Evolutionary conservation across 192 early-diverging fungal species (phyloP).

Genomic region (Coemansia sp.): DNA sequence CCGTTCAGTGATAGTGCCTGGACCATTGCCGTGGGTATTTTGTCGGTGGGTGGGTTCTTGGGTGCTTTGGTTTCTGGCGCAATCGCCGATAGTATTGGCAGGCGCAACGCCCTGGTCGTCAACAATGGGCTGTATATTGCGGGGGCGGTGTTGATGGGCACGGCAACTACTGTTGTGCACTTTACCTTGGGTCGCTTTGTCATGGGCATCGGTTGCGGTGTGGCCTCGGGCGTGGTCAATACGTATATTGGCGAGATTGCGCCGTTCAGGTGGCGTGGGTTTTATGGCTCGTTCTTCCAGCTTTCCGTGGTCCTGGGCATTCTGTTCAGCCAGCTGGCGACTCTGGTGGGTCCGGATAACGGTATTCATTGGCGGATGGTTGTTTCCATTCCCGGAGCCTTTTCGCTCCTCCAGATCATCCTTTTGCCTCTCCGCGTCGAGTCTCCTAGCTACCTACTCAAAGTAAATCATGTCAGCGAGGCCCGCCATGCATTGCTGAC

Average conservation of each 20-base stretch:
- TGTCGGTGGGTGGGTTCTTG: slow-evolving; percentile 56
- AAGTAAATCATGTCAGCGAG: slow-evolving; percentile 53
- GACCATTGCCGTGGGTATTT: slow-evolving; percentile 49
- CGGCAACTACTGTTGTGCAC: slow-evolving; percentile 53
- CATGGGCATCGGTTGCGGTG: slow-evolving; percentile 63
- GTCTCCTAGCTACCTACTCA: slow-evolving; percentile 62
- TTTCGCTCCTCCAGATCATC: slow-evolving; percentile 55
- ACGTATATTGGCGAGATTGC: slow-evolving; percentile 71
- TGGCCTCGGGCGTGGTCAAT: slow-evolving; percentile 49
- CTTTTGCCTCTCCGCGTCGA: slow-evolving; percentile 60
- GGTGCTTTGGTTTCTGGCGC: slow-evolving; percentile 55
- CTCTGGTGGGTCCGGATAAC: slow-evolving; percentile 43
- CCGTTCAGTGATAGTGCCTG: slow-evolving; percentile 35
- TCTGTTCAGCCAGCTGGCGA: slow-evolving; percentile 57
- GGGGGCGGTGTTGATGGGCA: slow-evolving; percentile 57
- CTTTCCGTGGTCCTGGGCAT: slow-evolving; percentile 68
- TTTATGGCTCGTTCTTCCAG: slow-evolving; percentile 68
- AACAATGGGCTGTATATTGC: slow-evolving; percentile 63
- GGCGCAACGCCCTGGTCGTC: slow-evolving; percentile 58
- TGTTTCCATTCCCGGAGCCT: slow-evolving; percentile 52
- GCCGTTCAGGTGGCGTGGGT: slow-evolving; percentile 59
- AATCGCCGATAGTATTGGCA: slow-evolving; percentile 53
- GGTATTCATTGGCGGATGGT: slow-evolving; percentile 64
- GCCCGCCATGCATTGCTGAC: slow-evolving; percentile 56
- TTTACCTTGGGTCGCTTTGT: slow-evolving; percentile 68